A percentile compares a stretch with the other conserved stretches of the same genome.
These are phyloP conservation scores for Cercospora zeae-maydis DNA, from an alignment of 2,329 filamentous ascomycete species.

Conservation along the genomic window DNA sequence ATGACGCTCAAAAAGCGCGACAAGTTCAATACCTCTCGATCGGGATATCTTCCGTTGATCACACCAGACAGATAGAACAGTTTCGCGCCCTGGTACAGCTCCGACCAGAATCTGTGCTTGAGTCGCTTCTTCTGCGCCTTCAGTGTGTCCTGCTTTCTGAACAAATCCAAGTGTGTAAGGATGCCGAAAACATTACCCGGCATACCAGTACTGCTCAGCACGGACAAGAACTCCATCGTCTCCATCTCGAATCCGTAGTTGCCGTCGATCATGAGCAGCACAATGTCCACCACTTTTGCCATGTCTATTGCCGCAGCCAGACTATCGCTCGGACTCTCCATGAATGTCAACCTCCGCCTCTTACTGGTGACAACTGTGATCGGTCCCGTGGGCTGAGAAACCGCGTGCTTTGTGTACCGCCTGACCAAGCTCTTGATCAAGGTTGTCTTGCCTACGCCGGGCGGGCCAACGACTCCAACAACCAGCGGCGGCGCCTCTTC, in stretches of 20 bases:
- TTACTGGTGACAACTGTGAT: constrained; percentile 97
- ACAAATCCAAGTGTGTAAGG: constrained; percentile 91
- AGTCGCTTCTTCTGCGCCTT: constrained; percentile 93
- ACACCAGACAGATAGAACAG: constrained; percentile 96
- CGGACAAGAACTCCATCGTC: constrained; percentile 98
- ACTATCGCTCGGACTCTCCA: constrained; percentile 93
- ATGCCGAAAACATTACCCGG: constrained; percentile 98
- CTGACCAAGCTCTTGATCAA: constrained; percentile 91
- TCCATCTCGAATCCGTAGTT: constrained; percentile 99
- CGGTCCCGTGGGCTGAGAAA: constrained; percentile 83
- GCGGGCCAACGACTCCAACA: constrained; percentile 89
- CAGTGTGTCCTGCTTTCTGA: constrained; percentile 86
- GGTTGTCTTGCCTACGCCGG: constrained; percentile 91
- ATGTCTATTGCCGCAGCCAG: constrained; percentile 95
- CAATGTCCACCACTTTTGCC: constrained; percentile 95
- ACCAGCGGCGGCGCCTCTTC: constrained; percentile 93
- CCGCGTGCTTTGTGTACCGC: constrained; percentile 91
- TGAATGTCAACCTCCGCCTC: constrained; percentile 86
- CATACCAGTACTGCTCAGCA: constrained; percentile 92
- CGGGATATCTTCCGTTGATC: constrained; percentile 92
- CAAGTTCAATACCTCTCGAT: constrained; percentile 92
- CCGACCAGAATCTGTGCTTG: constrained; percentile 94
- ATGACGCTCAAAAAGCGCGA: constrained; percentile 95
- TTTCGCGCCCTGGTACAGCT: constrained; percentile 94
- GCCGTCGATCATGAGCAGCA: constrained; percentile 95